These are phyloP conservation scores for Verticillium dahliae DNA, from an alignment of 2,329 filamentous ascomycete genomes.

Conservation along the genomic window DNA sequence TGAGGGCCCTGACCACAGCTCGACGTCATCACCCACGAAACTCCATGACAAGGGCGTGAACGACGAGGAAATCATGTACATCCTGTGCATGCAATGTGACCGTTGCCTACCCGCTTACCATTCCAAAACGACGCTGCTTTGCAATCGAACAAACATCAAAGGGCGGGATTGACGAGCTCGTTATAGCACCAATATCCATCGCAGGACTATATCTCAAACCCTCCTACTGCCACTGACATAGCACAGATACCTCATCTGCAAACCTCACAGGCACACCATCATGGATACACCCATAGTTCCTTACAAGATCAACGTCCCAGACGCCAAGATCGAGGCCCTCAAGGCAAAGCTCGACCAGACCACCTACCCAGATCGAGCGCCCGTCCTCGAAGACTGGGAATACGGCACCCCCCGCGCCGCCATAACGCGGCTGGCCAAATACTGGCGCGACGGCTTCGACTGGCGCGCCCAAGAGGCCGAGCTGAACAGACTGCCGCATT, in stretches of 20 bases:
- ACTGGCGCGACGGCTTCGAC: slow-evolving; percentile 45
- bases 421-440: slow-evolving; percentile 24
- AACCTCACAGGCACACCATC: neutral
- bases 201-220: too few relatives aligned
- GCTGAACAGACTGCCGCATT: slow-evolving; percentile 54
- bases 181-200: too few relatives aligned
- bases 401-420: slow-evolving; percentile 24
- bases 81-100: neutral
- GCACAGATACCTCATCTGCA: too few relatives aligned
- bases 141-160: neutral
- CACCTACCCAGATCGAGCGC: slow-evolving; percentile 20
- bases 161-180: neutral
- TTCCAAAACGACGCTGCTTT: neutral
- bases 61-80: neutral
- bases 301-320: neutral
- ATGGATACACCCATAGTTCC: slow-evolving; percentile 5
- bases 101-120: neutral
- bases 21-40: neutral
- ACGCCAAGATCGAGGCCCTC: slow-evolving; percentile 9
- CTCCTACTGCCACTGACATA: neutral
- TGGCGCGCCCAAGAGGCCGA: slow-evolving; percentile 54
- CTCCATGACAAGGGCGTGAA: neutral
- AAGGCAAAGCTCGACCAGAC: slow-evolving; percentile 23
- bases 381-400: slow-evolving; percentile 24
- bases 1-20: neutral